phyloP scores from a whole-genome alignment of 345 rosid genomes.

The Bruguiera gymnorhiza region DNA sequence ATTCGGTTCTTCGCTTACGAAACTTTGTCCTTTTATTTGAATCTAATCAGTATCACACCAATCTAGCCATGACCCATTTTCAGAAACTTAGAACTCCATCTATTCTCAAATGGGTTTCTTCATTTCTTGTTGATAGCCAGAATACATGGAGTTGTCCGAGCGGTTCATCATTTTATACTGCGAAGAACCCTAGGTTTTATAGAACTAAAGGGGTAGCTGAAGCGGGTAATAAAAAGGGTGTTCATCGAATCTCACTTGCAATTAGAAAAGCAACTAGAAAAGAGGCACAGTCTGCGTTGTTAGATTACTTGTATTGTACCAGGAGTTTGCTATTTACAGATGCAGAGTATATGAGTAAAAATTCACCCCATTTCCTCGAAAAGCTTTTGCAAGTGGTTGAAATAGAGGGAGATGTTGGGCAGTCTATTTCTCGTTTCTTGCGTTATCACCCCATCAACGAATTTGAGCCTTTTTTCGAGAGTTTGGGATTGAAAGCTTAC shows the following conservation, averaged over 20 bases:
- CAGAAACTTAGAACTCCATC: conserved; percentile 35
- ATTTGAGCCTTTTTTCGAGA: conserved; percentile 86
- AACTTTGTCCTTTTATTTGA: too few relatives aligned
- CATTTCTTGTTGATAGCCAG: conserved; percentile 25
- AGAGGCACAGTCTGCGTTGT: conserved; percentile 62
- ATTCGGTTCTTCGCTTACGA: too few relatives aligned
- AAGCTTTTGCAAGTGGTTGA: conserved; percentile 39
- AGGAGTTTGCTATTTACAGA: conserved; percentile 53
- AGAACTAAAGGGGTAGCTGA: conserved; percentile 19
- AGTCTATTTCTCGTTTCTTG: conserved; percentile 44
- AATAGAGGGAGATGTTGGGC: conserved; percentile 33
- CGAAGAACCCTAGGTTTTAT: conserved; percentile 44
- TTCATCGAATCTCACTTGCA: conserved; percentile 25
- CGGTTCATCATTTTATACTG: conserved; percentile 19
- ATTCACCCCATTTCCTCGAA: conserved; percentile 52
- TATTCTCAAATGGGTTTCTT: conserved; percentile 46
- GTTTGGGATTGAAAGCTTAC: conserved; percentile 54
- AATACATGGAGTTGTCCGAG: conserved; percentile 19
- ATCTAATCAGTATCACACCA: not conserved
- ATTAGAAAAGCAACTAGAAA: conserved; percentile 30
- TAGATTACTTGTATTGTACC: conserved; percentile 65
- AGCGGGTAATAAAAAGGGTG: conserved; percentile 10
- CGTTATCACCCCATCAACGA: conserved; percentile 80
- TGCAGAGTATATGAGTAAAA: conserved; percentile 73
- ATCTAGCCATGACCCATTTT: conserved; percentile 34